These are phyloP conservation scores for Hyphodiscus sp. DNA, from an alignment of 2,329 filamentous ascomycete genomes.

Conservation along the genomic window DNA sequence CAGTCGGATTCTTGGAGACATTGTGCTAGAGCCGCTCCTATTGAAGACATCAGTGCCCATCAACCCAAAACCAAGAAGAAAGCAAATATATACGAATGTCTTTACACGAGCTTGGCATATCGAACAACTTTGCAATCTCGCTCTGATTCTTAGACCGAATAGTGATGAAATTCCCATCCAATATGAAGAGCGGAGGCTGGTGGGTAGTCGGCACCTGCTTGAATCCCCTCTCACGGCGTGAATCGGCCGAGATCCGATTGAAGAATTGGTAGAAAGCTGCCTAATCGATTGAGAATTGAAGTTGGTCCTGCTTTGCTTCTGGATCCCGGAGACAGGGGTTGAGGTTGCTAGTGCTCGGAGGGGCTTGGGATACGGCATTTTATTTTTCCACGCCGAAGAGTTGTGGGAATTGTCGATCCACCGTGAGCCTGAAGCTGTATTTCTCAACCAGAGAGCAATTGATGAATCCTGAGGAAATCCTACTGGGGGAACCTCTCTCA, in stretches of 20 bases:
- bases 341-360: not conserved
- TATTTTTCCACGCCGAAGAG: not conserved
- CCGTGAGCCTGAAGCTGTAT: not conserved
- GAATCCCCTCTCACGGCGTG: too few species aligned
- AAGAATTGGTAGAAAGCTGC: not conserved
- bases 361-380: not conserved
- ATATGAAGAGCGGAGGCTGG: not conserved
- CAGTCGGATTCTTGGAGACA: slow-evolving; percentile 97
- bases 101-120: slow-evolving; percentile 93
- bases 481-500: not conserved
- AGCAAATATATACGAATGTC: slow-evolving; percentile 69
- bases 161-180: not conserved
- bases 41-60: slow-evolving; percentile 4
- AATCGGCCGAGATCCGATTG: not conserved
- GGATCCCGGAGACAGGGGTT: not conserved
- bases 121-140: not conserved
- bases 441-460: not conserved
- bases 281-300: not conserved
- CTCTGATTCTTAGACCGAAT: not conserved
- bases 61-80: not conserved
- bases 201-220: not conserved
- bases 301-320: not conserved
- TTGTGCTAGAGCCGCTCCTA: slow-evolving; percentile 85
- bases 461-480: not conserved
- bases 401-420: not conserved